Evolutionary conservation across 768 basidiomycete species (phyloP).

Genomic region (Phylloporus arenicola): DNA sequence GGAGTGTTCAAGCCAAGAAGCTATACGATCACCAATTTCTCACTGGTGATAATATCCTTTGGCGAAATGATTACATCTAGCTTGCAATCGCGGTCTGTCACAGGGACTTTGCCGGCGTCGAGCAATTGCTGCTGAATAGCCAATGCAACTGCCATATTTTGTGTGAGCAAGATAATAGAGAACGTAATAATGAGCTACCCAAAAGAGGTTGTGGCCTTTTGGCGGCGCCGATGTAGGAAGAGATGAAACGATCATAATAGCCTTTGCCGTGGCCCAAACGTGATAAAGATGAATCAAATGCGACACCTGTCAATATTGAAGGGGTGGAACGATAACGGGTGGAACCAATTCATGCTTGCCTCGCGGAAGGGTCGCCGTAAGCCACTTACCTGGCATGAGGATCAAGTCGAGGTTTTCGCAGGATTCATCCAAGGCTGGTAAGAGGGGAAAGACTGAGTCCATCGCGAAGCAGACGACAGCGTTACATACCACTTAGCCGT

Average conservation of each 20-base stretch:
- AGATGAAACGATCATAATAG: slow-evolving; percentile 73
- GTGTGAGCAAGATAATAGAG: slow-evolving; percentile 12
- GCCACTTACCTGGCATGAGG: slow-evolving; percentile 55
- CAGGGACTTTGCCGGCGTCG: slow-evolving; percentile 46
- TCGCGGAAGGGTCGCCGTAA: slow-evolving; percentile 7
- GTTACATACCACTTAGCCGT: slow-evolving; percentile 49
- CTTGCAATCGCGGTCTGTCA: slow-evolving; percentile 54
- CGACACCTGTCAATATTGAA: slow-evolving; percentile 47
- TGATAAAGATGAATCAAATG: slow-evolving; percentile 63
- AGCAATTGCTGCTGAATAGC: slow-evolving; percentile 61
- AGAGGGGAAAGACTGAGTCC: slow-evolving; percentile 3
- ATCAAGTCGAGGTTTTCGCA: slow-evolving; percentile 54
- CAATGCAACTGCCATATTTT: slow-evolving; percentile 48
- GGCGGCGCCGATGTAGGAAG: slow-evolving; percentile 39
- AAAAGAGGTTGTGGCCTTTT: slow-evolving; percentile 49
- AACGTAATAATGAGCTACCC: slow-evolving; percentile 37
- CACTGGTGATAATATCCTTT: slow-evolving; percentile 30
- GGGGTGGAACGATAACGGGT: slow-evolving; percentile 4
- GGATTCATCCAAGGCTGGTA: slow-evolving; percentile 27
- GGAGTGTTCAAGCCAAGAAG: slow-evolving; percentile 8
- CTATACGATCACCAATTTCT: slow-evolving; percentile 20
- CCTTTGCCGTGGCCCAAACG: slow-evolving; percentile 82
- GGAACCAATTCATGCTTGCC: slow-evolving; percentile 4
- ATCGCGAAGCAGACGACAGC: background rate
- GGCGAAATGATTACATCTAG: slow-evolving; percentile 57